A percentile compares a stretch with the other conserved stretches of the same genome.
Conservation (phyloP, 2,329 filamentous ascomycete genomes). For the Monosporascus sp. region DNA sequence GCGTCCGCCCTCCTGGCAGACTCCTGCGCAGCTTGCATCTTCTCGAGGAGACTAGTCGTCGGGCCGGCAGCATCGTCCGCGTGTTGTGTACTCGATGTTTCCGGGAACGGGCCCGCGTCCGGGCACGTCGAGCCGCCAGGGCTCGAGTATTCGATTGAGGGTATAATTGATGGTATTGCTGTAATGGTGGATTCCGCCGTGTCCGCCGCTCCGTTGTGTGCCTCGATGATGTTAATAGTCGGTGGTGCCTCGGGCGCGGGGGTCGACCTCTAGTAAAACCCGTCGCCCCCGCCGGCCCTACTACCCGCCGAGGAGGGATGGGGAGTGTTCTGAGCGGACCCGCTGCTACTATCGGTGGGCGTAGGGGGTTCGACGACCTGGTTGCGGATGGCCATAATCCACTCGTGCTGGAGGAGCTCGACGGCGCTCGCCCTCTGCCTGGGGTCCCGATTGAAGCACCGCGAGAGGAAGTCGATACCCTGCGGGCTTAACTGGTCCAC, state of each 20-base stretch:
- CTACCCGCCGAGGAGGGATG: slow-evolving; percentile 24
- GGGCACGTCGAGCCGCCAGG: no score
- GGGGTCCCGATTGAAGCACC: slow-evolving; percentile 84
- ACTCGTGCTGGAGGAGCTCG: slow-evolving; percentile 89
- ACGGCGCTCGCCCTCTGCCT: slow-evolving; percentile 72
- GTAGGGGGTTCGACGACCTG: slow-evolving; percentile 61
- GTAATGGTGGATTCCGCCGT: not conserved
- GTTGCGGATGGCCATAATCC: slow-evolving; percentile 66
- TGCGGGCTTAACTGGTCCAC: slow-evolving; percentile 76
- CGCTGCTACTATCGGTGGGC: slow-evolving; percentile 51
- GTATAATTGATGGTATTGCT: no score
- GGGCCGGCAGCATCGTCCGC: not conserved
- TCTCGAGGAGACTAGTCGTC: slow-evolving; percentile 8
- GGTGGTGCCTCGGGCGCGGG: slow-evolving; percentile 13
- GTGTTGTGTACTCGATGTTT: not conserved
- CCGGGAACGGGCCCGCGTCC: no score
- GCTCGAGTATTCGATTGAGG: no score
- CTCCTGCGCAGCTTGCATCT: slow-evolving; percentile 20
- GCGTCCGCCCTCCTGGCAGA: slow-evolving; percentile 20
- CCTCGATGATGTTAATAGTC: slow-evolving; percentile 9
- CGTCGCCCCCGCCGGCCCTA: slow-evolving; percentile 24
- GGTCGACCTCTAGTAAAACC: slow-evolving; percentile 28
- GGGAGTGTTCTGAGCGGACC: slow-evolving; percentile 33
- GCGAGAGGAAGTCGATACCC: slow-evolving; percentile 82
- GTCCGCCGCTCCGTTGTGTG: slow-evolving; percentile 6